These are phyloP conservation scores for Malassezia arunalokei DNA, from an alignment of 1,284 basidiomycete species.

Conservation along the genomic window DNA sequence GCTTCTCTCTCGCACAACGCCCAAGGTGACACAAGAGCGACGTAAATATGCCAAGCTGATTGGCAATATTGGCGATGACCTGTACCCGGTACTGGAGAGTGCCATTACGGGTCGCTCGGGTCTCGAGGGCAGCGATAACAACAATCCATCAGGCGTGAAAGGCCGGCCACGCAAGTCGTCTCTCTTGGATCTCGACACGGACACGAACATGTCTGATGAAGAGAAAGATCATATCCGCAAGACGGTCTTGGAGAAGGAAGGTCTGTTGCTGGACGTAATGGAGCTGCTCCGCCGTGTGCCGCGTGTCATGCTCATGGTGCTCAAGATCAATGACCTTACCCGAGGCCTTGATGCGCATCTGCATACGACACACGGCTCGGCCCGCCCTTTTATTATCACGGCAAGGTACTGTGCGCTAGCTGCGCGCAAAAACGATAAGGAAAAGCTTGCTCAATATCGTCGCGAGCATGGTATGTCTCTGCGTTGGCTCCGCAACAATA, in stretches of 20 bases:
- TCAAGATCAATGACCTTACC: slow-evolving; percentile 45
- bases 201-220: slow-evolving; percentile 26
- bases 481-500: slow-evolving; percentile 53
- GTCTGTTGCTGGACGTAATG: slow-evolving; percentile 36
- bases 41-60: slow-evolving; percentile 38
- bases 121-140: slow-evolving; percentile 40
- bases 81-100: slow-evolving; percentile 44
- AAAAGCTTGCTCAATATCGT: slow-evolving; percentile 46
- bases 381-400: slow-evolving; percentile 62
- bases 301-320: slow-evolving; percentile 44
- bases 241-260: slow-evolving; percentile 45
- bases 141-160: slow-evolving; percentile 38
- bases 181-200: slow-evolving; percentile 34
- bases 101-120: slow-evolving; percentile 43
- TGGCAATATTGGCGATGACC: slow-evolving; percentile 42
- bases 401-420: slow-evolving; percentile 77
- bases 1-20: slow-evolving; percentile 34
- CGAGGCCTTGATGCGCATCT: slow-evolving; percentile 53
- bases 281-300: slow-evolving; percentile 39
- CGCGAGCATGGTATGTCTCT: slow-evolving; percentile 22
- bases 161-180: slow-evolving; percentile 27
- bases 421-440: slow-evolving; percentile 66
- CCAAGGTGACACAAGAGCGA: slow-evolving; percentile 29
- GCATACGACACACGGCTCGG: slow-evolving; percentile 51
- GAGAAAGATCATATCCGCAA: slow-evolving; percentile 45